Evolutionary conservation across 2,329 filamentous ascomycete species (phyloP).

Genomic region (Apiospora kogelbergensis): DNA sequence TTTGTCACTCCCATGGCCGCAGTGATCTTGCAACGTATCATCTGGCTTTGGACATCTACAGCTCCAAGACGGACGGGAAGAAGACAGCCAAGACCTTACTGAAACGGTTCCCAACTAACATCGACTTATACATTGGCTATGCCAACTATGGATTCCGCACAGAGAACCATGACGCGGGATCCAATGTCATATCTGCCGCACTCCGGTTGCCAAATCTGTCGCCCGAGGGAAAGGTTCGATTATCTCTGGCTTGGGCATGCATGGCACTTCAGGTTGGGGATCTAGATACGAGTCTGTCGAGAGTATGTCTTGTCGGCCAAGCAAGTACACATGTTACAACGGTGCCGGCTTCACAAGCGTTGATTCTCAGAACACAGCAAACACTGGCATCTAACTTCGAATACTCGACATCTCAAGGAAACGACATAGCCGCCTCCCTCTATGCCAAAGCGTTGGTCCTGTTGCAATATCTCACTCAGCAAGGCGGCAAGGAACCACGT

Average conservation of each 20-base stretch:
- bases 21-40: constrained; percentile 66
- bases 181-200: constrained; percentile 67
- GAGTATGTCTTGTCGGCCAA: constrained; percentile 41
- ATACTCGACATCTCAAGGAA: constrained; percentile 51
- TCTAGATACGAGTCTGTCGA: constrained; percentile 33
- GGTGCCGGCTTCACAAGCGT: constrained; percentile 30
- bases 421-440: constrained; percentile 48
- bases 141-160: constrained; percentile 67
- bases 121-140: constrained; percentile 76
- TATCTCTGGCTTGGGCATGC: constrained; percentile 69
- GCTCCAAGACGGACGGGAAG: constrained; percentile 55
- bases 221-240: constrained; percentile 29
- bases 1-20: constrained; percentile 48
- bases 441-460: constrained; percentile 64
- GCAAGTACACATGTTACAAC: constrained; percentile 20
- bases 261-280: constrained; percentile 53
- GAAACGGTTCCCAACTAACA: constrained; percentile 63
- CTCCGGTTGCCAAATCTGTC: constrained; percentile 37
- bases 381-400: constrained; percentile 55
- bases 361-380: constrained; percentile 54
- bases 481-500: constrained; percentile 41
- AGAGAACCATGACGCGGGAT: constrained; percentile 57
- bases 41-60: constrained; percentile 63
- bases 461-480: constrained; percentile 62
- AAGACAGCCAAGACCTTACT: constrained; percentile 73